Percentiles rank a stretch among this genome's conserved stretches.
phyloP scores from a whole-genome alignment of 129 eudicot species.

The Escallonia herrerae region DNA sequence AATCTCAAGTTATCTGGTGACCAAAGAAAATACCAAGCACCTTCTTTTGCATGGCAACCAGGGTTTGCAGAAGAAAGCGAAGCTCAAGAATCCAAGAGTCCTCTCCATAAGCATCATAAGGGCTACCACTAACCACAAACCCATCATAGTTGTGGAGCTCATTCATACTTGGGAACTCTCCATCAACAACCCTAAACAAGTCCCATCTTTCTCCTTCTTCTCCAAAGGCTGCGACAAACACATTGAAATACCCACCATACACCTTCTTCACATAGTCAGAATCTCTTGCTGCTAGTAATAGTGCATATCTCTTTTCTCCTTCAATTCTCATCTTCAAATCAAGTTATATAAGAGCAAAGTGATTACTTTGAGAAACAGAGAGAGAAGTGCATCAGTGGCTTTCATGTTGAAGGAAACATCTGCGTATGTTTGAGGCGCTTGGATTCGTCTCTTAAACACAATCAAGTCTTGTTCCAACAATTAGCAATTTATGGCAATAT shows the following conservation, averaged over 20 bases:
- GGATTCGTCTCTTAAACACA: too few species aligned
- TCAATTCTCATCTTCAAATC: conserved; percentile 24
- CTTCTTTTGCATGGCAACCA: conserved; percentile 58
- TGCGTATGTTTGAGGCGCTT: too few species aligned
- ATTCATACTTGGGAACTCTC: conserved; percentile 48
- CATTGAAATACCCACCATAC: conserved; percentile 72
- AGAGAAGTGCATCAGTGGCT: too few species aligned
- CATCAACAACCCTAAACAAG: conserved; percentile 61
- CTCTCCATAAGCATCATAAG: conserved; percentile 71
- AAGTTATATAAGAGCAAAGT: too few species aligned
- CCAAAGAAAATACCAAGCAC: conserved; percentile 90
- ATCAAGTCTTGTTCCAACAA: too few species aligned
- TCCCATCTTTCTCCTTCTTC: conserved; percentile 73
- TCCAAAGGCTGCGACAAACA: conserved; percentile 55
- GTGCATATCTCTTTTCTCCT: conserved; percentile 46
- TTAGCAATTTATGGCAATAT: too few species aligned
- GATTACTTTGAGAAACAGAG: too few species aligned
- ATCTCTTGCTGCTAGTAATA: conserved; percentile 54
- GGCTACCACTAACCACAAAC: conserved; percentile 79
- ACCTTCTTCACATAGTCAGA: conserved; percentile 69
- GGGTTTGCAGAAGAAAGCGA: conserved; percentile 50
- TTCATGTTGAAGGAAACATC: too few species aligned
- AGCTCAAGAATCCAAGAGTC: conserved; percentile 68
- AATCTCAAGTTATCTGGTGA: conserved; percentile 45
- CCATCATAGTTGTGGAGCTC: conserved; percentile 60